Evolutionary conservation across 176 grass and related monocot species (phyloP).

Genomic region (Oryza coarctata): DNA sequence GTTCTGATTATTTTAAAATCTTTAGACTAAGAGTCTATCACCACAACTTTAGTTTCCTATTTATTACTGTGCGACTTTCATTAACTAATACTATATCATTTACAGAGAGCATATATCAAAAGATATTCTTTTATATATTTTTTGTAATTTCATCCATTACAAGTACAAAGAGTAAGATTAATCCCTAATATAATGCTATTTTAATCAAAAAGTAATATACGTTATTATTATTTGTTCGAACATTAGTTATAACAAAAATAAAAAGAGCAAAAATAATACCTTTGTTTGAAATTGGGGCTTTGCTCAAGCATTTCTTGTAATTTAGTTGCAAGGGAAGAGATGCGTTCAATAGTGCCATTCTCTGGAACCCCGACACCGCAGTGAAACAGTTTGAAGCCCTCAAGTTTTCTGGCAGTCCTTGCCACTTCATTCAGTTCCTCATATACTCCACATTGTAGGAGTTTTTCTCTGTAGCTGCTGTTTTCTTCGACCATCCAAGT

Average conservation of each 20-base stretch:
- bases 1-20: no score
- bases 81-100: no score
- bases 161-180: no score
- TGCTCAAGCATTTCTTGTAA: not conserved
- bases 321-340: not conserved
- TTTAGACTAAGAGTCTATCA: not conserved
- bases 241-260: no score
- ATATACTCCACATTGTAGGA: slow-evolving; percentile 33
- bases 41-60: not conserved
- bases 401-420: slow-evolving; percentile 22
- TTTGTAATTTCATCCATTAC: no score
- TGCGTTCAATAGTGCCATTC: not conserved
- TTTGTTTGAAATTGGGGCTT: slow-evolving; percentile 21
- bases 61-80: no score
- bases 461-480: not conserved
- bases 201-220: no score
- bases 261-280: not conserved
- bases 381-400: slow-evolving; percentile 20
- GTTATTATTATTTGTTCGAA: no score
- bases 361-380: not conserved
- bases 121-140: not conserved
- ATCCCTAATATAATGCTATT: no score
- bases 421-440: slow-evolving; percentile 25
- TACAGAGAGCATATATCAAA: no score
- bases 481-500: slow-evolving; percentile 17